Evolutionary conservation across 768 basidiomycete genomes (phyloP), one percentile per base, ranked within the genome.

Genomic region (Rhizopogon salebrosus): DNA sequence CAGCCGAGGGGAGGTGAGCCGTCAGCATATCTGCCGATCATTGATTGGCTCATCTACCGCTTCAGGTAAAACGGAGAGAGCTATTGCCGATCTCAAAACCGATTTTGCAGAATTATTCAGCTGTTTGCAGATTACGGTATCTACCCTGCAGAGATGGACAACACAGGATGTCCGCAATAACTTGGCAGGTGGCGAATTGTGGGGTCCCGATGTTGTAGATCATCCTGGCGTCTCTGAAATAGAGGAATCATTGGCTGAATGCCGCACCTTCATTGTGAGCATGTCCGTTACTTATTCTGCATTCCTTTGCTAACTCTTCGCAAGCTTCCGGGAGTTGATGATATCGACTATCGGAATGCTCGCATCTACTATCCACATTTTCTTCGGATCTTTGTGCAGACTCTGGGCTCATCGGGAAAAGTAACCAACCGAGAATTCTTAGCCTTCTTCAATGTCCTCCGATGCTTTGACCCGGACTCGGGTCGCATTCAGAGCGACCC

Each of bases 361-460:
- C 18, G 10, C 29, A 24, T 13, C 11, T 20, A 48, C 46, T 9
- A 35, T 14, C 8, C 6, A 24, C 46, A 7, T 24, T 48, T 48
- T 20, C 3, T 13, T 3, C 10, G 9, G 13, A 35, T 48, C 20
- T 48, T 16, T 26, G 46, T 43, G 42, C 27, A 11, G 23, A 18
- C 41, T 26, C 29, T 10, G 9, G 11, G 11, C 29, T 6, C 8
- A 10, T 2, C 8, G 29, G 6, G 8, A 8, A 31, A 31, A 3
- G 31, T 31, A 11, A 31, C 31, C 31, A 9, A 13, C 24, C 38
- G 52, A 22, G 55, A 56, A 43, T 54, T 56, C 14, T 39, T 39
- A 23, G 23, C 52, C 6, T 56, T 56, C 31, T 53, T 34, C 54
- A n/a, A 42, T 18, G 18, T 56, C 39, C 26, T 53, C 8, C 40